Percentiles rank a stretch among this genome's conserved stretches.
Evolutionary conservation across 2,329 filamentous ascomycete genomes (phyloP).

Genomic region (Epichloe aotearoae): DNA sequence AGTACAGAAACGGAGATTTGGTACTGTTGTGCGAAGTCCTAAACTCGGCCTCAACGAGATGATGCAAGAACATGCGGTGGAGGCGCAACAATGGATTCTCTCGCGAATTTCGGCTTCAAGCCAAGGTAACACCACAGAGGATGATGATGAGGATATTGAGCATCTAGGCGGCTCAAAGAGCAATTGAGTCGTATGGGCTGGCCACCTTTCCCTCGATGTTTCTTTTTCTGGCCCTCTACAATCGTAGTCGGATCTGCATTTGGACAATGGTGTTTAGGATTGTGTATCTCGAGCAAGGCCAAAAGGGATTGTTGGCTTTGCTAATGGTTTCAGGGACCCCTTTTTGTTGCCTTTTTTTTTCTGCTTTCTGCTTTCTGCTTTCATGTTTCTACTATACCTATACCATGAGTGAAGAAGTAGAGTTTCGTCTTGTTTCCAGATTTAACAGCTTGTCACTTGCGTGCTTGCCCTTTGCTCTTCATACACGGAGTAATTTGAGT

Average conservation of each 20-base stretch:
- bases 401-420: neutral
- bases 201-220: neutral
- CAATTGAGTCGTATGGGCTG: neutral
- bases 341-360: neutral
- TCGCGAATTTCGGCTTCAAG: conserved; percentile 21
- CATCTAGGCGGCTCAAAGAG: neutral
- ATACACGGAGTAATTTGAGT: too few species aligned
- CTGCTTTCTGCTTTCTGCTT: neutral
- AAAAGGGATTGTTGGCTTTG: neutral
- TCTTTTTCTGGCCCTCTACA: neutral
- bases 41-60: conserved; percentile 37
- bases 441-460: neutral
- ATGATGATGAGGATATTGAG: conserved; percentile 20
- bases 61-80: conserved; percentile 40
- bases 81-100: conserved; percentile 39
- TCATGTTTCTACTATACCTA: neutral
- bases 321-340: neutral
- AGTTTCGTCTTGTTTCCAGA: neutral
- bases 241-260: neutral
- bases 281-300: neutral
- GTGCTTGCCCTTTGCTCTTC: too few species aligned
- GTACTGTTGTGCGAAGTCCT: conserved; percentile 40
- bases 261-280: neutral
- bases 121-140: conserved; percentile 34
- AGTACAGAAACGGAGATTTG: conserved; percentile 47